These are phyloP conservation scores for Cucurbita moschata DNA, from an alignment of 306 rosid species.

Conservation along the genomic window DNA sequence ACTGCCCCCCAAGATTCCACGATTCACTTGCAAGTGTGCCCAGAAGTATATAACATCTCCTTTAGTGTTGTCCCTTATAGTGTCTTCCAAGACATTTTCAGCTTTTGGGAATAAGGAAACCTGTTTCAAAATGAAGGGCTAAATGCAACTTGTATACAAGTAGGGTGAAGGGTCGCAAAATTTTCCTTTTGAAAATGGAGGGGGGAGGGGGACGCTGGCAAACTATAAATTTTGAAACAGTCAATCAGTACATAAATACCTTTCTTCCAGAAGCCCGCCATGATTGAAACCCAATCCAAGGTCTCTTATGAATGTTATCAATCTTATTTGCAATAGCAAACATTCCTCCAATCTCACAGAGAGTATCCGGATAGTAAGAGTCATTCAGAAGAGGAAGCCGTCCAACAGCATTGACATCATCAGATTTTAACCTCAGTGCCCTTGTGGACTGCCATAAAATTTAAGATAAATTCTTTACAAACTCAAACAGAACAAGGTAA, in stretches of 20 bases:
- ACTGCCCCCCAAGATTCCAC: slow-evolving; percentile 30
- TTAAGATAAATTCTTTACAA: not conserved
- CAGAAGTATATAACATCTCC: slow-evolving; percentile 87
- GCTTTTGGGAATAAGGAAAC: slow-evolving; percentile 54
- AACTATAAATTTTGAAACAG: not conserved
- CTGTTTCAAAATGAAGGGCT: slow-evolving; percentile 33
- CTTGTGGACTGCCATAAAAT: slow-evolving; percentile 54
- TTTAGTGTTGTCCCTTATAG: slow-evolving; percentile 32
- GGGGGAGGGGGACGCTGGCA: not conserved
- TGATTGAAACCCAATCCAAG: slow-evolving; percentile 98
- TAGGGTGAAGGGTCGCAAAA: not conserved
- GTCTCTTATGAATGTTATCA: slow-evolving; percentile 69
- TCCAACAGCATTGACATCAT: slow-evolving; percentile 79
- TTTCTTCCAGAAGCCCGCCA: slow-evolving; percentile 98
- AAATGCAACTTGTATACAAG: not conserved
- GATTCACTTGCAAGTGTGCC: slow-evolving; percentile 55
- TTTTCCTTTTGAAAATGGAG: not conserved
- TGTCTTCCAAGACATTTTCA: slow-evolving; percentile 59
- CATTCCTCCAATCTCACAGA: slow-evolving; percentile 95
- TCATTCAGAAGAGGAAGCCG: slow-evolving; percentile 70
- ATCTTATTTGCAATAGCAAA: slow-evolving; percentile 81
- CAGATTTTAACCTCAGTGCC: slow-evolving; percentile 63
- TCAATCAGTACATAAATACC: slow-evolving; percentile 46
- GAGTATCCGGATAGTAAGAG: slow-evolving; percentile 48
- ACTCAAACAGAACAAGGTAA: not conserved